phyloP scores from a whole-genome alignment of 1,139 yeast genomes.

The Yamadazyma sp. region DNA sequence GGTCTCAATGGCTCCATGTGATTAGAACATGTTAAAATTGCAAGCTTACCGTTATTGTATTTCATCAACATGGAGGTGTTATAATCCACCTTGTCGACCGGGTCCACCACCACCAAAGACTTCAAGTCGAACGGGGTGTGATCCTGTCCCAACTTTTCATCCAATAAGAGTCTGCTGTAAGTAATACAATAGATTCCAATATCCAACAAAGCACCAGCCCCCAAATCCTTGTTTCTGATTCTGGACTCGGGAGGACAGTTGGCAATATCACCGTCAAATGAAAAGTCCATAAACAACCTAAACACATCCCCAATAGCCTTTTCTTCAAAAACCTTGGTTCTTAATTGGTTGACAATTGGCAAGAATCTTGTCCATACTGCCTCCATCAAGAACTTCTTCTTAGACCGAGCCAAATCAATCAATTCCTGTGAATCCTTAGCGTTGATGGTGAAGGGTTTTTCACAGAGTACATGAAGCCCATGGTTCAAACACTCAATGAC shows the following conservation, averaged over 20 bases:
- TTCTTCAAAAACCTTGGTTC: slow-evolving; percentile 42
- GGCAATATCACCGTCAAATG: slow-evolving; percentile 17
- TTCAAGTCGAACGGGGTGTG: slow-evolving; percentile 28
- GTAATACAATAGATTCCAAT: slow-evolving; percentile 60
- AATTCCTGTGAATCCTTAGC: slow-evolving; percentile 45
- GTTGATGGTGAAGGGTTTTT: slow-evolving; percentile 61
- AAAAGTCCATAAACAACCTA: slow-evolving; percentile 10
- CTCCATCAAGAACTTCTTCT: slow-evolving; percentile 56
- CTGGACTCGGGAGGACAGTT: slow-evolving; percentile 19
- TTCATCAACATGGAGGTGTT: slow-evolving; percentile 33
- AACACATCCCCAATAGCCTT: slow-evolving; percentile 27
- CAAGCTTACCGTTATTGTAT: slow-evolving; percentile 37
- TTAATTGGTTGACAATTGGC: slow-evolving; percentile 46
- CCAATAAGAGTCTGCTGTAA: slow-evolving; percentile 42
- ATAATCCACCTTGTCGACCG: slow-evolving; percentile 35
- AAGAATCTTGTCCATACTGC: slow-evolving; percentile 67
- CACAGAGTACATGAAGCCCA: slow-evolving; percentile 58
- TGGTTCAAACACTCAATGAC: slow-evolving; percentile 49
- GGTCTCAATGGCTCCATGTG: slow-evolving; percentile 29
- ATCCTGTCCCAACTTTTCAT: slow-evolving; percentile 28
- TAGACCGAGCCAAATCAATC: slow-evolving; percentile 43
- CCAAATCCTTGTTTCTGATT: slow-evolving; percentile 45
- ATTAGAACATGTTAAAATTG: slow-evolving; percentile 34
- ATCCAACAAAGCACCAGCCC: slow-evolving; percentile 63
- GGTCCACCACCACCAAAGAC: slow-evolving; percentile 33